Evolutionary conservation across 1,284 basidiomycete genomes (phyloP).

Genomic region (Rhodotorula sp.): DNA sequence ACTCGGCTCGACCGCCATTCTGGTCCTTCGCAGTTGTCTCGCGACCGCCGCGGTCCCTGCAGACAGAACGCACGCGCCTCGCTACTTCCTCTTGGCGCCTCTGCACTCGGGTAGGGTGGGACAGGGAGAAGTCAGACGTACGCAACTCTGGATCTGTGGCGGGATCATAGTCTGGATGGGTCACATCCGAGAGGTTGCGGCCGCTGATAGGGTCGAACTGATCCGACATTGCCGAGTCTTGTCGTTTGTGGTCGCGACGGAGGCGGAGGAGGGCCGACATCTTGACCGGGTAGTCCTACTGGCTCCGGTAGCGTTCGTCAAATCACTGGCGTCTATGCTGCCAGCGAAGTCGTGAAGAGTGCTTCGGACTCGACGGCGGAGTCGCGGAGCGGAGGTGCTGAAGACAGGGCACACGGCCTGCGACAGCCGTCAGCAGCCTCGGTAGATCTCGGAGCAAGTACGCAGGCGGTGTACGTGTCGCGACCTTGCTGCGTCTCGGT

Average conservation of each 20-base stretch:
- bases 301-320: neutral
- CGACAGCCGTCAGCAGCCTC: too few relatives aligned
- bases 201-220: conserved; percentile 30
- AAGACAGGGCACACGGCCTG: too few relatives aligned
- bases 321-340: neutral
- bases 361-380: too few relatives aligned
- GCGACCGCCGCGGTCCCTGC: too few relatives aligned
- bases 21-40: too few relatives aligned
- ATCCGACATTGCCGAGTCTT: conserved; percentile 1
- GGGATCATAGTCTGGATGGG: conserved; percentile 39
- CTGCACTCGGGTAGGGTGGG: neutral
- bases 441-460: too few relatives aligned
- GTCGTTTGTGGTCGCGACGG: conserved; percentile 1
- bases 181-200: conserved; percentile 30
- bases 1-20: too few relatives aligned
- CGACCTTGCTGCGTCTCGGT: too few relatives aligned
- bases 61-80: too few relatives aligned
- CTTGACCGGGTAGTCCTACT: neutral
- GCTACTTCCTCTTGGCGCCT: neutral
- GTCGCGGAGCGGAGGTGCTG: too few relatives aligned
- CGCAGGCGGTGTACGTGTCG: too few relatives aligned
- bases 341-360: too few relatives aligned
- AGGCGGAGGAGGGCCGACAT: conserved; percentile 13
- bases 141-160: conserved; percentile 39
- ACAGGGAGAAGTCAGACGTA: conserved; percentile 6